A percentile compares a stretch with the other conserved stretches of the same genome.
These are phyloP conservation scores for Pseudogymnoascus sp. DNA, from an alignment of 2,329 filamentous ascomycete genomes.

Conservation along the genomic window DNA sequence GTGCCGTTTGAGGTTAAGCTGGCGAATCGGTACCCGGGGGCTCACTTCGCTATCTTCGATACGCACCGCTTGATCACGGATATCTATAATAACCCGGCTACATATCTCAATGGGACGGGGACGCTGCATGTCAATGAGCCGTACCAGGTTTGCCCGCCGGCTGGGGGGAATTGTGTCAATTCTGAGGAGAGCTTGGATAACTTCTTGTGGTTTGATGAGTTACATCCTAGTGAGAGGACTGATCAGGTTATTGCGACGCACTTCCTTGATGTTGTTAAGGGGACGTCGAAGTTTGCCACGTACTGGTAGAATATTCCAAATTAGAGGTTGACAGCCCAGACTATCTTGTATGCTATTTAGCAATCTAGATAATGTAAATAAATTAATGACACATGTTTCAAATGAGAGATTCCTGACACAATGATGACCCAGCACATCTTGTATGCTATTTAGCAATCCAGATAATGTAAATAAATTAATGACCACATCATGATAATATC, in stretches of 20 bases:
- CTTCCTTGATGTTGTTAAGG: constrained; percentile 46
- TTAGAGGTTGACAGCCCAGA: not conserved
- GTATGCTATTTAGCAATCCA: not conserved
- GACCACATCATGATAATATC: not conserved
- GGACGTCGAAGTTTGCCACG: constrained; percentile 29
- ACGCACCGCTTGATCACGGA: constrained; percentile 56
- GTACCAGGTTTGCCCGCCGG: constrained; percentile 43
- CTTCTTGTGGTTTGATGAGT: constrained; percentile 65
- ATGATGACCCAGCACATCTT: not conserved
- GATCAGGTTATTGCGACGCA: constrained; percentile 47
- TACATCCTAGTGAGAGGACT: constrained; percentile 62
- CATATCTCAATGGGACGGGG: constrained; percentile 54
- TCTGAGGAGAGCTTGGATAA: constrained; percentile 41
- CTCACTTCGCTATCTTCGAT: constrained; percentile 58
- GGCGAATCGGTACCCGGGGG: constrained; percentile 43
- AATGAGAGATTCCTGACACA: not conserved
- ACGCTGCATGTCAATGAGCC: constrained; percentile 46
- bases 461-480: not conserved
- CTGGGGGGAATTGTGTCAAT: constrained; percentile 29
- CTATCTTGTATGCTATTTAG: not conserved
- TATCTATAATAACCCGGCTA: constrained; percentile 50
- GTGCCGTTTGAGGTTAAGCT: constrained; percentile 38
- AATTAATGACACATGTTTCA: not conserved
- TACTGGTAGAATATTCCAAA: constrained; percentile 21
- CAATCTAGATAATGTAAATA: not conserved